Conservation (phyloP, 1,284 basidiomycete species). For the Microbotryum saponariae region DNA sequence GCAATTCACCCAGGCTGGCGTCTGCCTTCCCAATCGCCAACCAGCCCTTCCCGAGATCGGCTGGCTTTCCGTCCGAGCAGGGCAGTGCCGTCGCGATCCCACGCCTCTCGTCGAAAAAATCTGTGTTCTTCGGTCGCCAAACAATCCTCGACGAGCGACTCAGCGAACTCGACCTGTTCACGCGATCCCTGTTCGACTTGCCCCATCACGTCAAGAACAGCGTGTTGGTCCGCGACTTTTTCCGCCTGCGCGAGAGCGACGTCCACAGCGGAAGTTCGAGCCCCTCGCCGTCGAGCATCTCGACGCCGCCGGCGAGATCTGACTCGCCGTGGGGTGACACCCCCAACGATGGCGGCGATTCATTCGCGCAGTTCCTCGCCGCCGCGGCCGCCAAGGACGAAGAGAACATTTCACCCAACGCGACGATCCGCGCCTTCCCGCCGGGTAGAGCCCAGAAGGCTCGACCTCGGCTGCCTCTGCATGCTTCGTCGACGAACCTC, state of each 20-base stretch:
- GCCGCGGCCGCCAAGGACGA: slow-evolving; percentile 3
- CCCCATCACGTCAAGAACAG: slow-evolving; percentile 18
- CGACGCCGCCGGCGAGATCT: background rate
- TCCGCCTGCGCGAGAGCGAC: slow-evolving; percentile 14
- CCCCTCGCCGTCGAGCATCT: slow-evolving; percentile 1
- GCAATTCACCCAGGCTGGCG: slow-evolving; percentile 15
- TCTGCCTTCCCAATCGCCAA: slow-evolving; percentile 25
- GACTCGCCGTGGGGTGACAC: background rate
- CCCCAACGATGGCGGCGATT: background rate
- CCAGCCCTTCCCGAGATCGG: background rate
- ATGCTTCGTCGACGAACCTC: slow-evolving; percentile 30
- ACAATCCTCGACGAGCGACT: slow-evolving; percentile 21
- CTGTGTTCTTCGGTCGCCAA: slow-evolving; percentile 22
- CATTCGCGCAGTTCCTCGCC: slow-evolving; percentile 3
- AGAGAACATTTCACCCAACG: slow-evolving; percentile 7
- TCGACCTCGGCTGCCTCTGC: slow-evolving; percentile 18
- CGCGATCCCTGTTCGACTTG: slow-evolving; percentile 25
- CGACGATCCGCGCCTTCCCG: slow-evolving; percentile 9
- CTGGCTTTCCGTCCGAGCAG: slow-evolving; percentile 1
- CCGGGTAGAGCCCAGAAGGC: background rate
- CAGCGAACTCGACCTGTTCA: slow-evolving; percentile 30
- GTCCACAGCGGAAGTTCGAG: background rate
- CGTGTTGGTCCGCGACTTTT: slow-evolving; percentile 28
- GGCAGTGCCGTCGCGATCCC: slow-evolving; percentile 16
- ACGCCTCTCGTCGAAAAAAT: slow-evolving; percentile 24